Evolutionary conservation across 2,329 filamentous ascomycete genomes (phyloP).

Genomic region (Ophiocordyceps polyrhachis-furcata): DNA sequence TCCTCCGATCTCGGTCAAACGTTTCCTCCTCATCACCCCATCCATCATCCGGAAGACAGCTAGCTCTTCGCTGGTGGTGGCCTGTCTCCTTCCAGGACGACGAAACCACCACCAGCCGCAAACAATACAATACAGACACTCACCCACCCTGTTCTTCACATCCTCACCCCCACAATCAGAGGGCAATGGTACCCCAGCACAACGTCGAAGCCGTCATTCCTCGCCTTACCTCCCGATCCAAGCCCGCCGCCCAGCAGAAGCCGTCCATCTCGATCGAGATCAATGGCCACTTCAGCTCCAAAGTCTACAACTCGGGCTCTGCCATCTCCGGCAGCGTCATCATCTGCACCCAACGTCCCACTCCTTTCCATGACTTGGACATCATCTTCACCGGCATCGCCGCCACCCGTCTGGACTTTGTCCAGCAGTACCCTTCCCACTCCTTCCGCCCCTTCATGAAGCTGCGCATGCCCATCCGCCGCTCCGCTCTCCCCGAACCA

Average conservation of each 20-base stretch:
- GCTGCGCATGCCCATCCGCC: constrained; percentile 31
- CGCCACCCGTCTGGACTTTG: constrained; percentile 31
- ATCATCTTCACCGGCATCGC: constrained; percentile 32
- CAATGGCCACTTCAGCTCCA: constrained; percentile 32
- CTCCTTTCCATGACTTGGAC: constrained; percentile 30
- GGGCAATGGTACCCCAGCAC: constrained; percentile 1
- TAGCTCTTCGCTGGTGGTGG: not conserved
- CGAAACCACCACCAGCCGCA: not conserved
- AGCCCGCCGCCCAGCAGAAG: constrained; percentile 7
- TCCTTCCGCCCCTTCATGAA: constrained; percentile 36
- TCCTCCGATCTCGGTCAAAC: not conserved
- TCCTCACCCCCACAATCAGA: not conserved
- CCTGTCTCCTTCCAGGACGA: not conserved
- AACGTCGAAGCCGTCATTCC: not conserved
- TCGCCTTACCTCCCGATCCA: not conserved
- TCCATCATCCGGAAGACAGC: not conserved
- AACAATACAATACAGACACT: not conserved
- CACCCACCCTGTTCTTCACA: not conserved
- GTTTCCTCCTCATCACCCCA: too few species aligned
- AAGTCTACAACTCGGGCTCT: constrained; percentile 37
- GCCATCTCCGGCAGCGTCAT: constrained; percentile 28
- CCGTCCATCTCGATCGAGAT: constrained; percentile 28
- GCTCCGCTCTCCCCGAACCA: constrained; percentile 26
- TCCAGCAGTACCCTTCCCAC: constrained; percentile 26
- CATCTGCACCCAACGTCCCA: constrained; percentile 25